Percentiles rank a stretch among this genome's conserved stretches.
Evolutionary conservation across 306 rosid species (phyloP).

Genomic region (Begonia loranthoides): DNA sequence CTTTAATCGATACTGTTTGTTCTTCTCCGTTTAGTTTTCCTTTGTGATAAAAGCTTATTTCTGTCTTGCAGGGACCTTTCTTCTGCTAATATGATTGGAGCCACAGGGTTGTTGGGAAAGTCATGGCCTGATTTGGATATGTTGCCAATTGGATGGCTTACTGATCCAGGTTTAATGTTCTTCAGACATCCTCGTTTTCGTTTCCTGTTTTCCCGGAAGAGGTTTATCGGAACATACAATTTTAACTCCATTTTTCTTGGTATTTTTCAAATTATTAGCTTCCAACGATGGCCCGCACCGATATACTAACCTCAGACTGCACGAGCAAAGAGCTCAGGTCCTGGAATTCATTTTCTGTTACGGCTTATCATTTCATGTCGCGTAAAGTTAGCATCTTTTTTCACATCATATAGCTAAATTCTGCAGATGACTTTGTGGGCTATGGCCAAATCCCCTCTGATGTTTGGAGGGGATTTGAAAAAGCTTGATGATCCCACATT

Average conservation of each 20-base stretch:
- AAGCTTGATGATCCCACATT: conserved; percentile 34
- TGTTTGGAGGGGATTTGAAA: conserved; percentile 92
- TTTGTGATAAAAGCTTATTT: no score
- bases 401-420: no score
- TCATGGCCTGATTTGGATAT: conserved; percentile 99
- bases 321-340: conserved; percentile 78
- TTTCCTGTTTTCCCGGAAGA: no score
- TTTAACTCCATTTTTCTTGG: neutral
- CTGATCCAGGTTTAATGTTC: conserved; percentile 41
- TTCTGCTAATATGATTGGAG: conserved; percentile 63
- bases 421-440: conserved; percentile 86
- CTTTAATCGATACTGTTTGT: no score
- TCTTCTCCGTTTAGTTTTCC: no score
- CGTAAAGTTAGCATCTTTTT: no score
- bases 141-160: conserved; percentile 94
- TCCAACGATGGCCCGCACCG: conserved; percentile 83
- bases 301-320: conserved; percentile 23
- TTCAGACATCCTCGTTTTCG: no score
- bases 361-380: conserved; percentile 3
- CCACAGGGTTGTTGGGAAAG: conserved; percentile 53
- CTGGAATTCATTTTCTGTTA: no score
- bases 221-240: no score
- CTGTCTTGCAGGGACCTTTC: conserved; percentile 49
- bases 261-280: conserved; percentile 18
- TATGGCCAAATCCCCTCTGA: conserved; percentile 89